These are phyloP conservation scores for Cryomyces antarcticus DNA, from an alignment of 495 filamentous ascomycete genomes.

Conservation along the genomic window DNA sequence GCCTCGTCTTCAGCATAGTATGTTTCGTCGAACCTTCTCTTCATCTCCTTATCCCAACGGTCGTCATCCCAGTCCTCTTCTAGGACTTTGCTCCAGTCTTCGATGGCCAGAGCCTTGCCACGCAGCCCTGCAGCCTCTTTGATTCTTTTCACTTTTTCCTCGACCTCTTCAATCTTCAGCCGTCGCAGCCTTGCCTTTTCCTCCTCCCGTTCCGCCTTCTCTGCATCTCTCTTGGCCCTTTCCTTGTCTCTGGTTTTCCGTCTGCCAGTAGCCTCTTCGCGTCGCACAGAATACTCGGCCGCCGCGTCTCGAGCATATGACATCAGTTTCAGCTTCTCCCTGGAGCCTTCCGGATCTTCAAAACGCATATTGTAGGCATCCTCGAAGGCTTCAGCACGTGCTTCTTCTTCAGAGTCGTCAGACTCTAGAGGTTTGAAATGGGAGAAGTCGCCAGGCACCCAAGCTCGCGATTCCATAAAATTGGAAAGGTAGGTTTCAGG, in stretches of 20 bases:
- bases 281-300: conserved; percentile 57
- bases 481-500: conserved; percentile 79
- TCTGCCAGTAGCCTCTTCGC: conserved; percentile 56
- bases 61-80: conserved; percentile 73
- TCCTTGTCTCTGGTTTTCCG: conserved; percentile 61
- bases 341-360: conserved; percentile 68
- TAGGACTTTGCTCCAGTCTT: conserved; percentile 63
- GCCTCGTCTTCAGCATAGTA: conserved; percentile 51
- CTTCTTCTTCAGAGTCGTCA: conserved; percentile 72
- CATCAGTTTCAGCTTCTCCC: conserved; percentile 44
- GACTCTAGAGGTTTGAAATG: conserved; percentile 65
- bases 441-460: conserved; percentile 43
- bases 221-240: conserved; percentile 52
- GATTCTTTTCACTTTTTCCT: conserved; percentile 62
- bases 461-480: conserved; percentile 75
- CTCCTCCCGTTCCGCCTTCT: conserved; percentile 52
- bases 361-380: conserved; percentile 93
- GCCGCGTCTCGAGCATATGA: conserved; percentile 76
- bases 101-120: conserved; percentile 44
- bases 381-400: conserved; percentile 69
- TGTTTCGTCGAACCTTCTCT: conserved; percentile 60
- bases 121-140: conserved; percentile 68
- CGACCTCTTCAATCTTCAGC: conserved; percentile 71
- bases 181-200: conserved; percentile 70
- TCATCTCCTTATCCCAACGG: conserved; percentile 77